Conservation (phyloP, 495 filamentous ascomycete species). For the Neurospora hispaniola region DNA sequence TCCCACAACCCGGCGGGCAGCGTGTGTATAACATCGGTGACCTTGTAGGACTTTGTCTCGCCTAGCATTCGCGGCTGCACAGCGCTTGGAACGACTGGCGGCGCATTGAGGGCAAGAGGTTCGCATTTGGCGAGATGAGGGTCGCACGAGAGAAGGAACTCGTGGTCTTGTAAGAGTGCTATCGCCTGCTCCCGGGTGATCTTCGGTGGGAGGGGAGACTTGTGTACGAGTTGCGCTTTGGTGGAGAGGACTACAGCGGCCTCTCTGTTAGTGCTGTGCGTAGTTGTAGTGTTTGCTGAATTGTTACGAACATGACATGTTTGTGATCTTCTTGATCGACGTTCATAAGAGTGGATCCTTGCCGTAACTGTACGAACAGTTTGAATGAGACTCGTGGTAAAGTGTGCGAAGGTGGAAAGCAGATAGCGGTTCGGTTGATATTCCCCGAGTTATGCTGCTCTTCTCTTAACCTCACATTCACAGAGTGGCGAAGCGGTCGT, state of each 20-base stretch:
- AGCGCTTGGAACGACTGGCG: constrained; percentile 10
- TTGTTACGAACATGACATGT: constrained; percentile 20
- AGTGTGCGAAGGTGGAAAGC: not conserved
- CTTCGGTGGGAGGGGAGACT: constrained; percentile 46
- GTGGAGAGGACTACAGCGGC: constrained; percentile 24
- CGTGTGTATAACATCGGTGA: constrained; percentile 28
- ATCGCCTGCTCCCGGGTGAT: constrained; percentile 48
- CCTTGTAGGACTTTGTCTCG: constrained; percentile 11
- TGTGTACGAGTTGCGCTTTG: constrained; percentile 38
- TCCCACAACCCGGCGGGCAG: constrained; percentile 36
- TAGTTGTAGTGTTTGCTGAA: no score
- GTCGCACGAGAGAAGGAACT: constrained; percentile 33
- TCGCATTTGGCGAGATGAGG: constrained; percentile 32
- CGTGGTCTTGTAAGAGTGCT: constrained; percentile 50
- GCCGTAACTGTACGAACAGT: no score
- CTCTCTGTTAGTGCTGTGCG: no score
- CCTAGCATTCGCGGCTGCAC: constrained; percentile 8
- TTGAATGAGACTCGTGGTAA: not conserved
- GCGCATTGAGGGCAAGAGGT: constrained; percentile 8
- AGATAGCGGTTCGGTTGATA: not conserved
- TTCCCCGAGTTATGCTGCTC: not conserved
- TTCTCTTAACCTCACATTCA: not conserved
- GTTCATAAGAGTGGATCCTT: not conserved
- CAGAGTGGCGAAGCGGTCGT: not conserved
- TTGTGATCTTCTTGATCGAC: not conserved